phyloP scores from a whole-genome alignment of 345 rosid genomes.

The Lepidium africanum region DNA sequence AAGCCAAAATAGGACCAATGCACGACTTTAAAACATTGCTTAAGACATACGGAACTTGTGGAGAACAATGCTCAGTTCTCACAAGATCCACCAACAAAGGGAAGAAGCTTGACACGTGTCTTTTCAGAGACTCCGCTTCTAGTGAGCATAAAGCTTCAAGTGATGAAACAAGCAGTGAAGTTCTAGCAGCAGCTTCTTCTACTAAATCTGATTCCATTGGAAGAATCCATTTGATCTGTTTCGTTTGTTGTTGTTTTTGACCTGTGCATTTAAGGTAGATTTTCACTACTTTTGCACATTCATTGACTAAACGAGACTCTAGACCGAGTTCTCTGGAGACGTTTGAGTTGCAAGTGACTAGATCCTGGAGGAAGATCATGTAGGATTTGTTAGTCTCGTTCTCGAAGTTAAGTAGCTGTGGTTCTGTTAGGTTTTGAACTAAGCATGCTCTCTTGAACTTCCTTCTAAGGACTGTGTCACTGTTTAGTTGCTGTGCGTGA shows the following conservation, averaged over 20 bases:
- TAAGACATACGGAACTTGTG: conserved; percentile 57
- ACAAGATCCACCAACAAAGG: conserved; percentile 82
- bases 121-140: conserved; percentile 48
- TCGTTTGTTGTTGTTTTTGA: background rate
- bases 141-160: conserved; percentile 45
- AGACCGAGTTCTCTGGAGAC: conserved; percentile 45
- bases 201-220: conserved; percentile 56
- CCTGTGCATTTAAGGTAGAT: conserved; percentile 58
- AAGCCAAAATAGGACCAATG: conserved; percentile 59
- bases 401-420: conserved; percentile 76
- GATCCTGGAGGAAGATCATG: conserved; percentile 55
- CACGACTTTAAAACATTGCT: conserved; percentile 67
- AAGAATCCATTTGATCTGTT: conserved; percentile 51
- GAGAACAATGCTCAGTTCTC: conserved; percentile 74
- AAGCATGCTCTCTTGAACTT: conserved; percentile 69
- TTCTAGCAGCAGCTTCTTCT: conserved; percentile 82
- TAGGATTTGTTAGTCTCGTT: conserved; percentile 68
- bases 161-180: conserved; percentile 54
- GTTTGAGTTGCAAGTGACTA: conserved; percentile 34
- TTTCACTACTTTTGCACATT: conserved; percentile 51
- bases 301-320: conserved; percentile 49
- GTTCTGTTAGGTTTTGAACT: conserved; percentile 65
- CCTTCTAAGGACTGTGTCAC: conserved; percentile 40
- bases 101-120: conserved; percentile 45
- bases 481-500: conserved; percentile 61